Conservation (phyloP, 768 basidiomycete genomes). For the Boletus huronensis region DNA sequence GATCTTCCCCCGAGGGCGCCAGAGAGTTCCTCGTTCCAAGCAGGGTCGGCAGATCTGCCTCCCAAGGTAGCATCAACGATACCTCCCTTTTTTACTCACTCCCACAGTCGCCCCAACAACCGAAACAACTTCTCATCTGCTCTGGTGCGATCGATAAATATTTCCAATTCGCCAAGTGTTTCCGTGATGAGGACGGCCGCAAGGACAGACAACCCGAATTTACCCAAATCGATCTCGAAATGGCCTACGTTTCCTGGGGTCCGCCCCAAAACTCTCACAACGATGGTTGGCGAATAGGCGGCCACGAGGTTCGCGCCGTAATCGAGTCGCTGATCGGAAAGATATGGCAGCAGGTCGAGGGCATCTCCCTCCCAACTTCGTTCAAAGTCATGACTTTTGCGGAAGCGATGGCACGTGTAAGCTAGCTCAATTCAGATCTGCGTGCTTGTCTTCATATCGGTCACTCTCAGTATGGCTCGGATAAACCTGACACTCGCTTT, state of each 20-base stretch:
- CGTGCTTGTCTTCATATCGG: conserved; percentile 17
- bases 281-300: conserved; percentile 80
- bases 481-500: conserved; percentile 93
- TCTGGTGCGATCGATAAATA: conserved; percentile 89
- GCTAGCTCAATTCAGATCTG: conserved; percentile 23
- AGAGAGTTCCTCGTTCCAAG: conserved; percentile 90
- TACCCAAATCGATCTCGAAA: conserved; percentile 95
- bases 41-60: conserved; percentile 42
- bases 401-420: conserved; percentile 86
- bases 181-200: conserved; percentile 92
- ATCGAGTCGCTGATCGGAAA: conserved; percentile 70
- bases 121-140: conserved; percentile 88
- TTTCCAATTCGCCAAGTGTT: conserved; percentile 91
- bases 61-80: conserved; percentile 18
- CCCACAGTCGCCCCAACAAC: conserved; percentile 93
- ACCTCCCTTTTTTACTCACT: conserved; percentile 75
- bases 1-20: conserved; percentile 92
- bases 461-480: conserved; percentile 75
- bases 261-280: conserved; percentile 12
- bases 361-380: conserved; percentile 50
- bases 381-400: conserved; percentile 86
- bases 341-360: conserved; percentile 75
- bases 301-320: conserved; percentile 72
- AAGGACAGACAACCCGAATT: conserved; percentile 97
- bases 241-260: conserved; percentile 92